Percentiles rank a stretch among this genome's conserved stretches.
Evolutionary conservation across 768 basidiomycete species (phyloP).

Genomic region (Asterophora lycoperdoides): DNA sequence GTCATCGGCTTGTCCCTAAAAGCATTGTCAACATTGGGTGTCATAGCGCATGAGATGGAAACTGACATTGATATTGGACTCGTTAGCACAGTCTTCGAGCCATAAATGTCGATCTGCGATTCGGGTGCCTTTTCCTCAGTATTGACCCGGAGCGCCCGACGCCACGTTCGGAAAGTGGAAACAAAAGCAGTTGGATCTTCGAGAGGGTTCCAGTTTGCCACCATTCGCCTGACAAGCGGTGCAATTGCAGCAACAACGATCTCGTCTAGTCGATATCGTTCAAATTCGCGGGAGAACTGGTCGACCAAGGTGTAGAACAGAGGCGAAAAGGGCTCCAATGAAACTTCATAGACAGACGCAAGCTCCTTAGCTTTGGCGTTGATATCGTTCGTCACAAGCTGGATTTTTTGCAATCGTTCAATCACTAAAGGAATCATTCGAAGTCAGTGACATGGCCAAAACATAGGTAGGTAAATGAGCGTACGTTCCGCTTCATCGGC

Average conservation of each 20-base stretch:
- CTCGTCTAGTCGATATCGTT: constrained; percentile 79
- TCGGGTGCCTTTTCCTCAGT: constrained; percentile 37
- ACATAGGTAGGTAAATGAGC: constrained; percentile 21
- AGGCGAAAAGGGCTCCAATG: constrained; percentile 69
- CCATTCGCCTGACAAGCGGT: constrained; percentile 72
- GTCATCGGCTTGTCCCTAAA: constrained; percentile 74
- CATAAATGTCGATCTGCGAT: constrained; percentile 55
- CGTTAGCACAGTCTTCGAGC: constrained; percentile 34
- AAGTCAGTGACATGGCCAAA: constrained; percentile 1
- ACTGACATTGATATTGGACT: constrained; percentile 36
- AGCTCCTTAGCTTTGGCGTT: constrained; percentile 59
- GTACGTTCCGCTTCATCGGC: constrained; percentile 74
- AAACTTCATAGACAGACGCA: constrained; percentile 61
- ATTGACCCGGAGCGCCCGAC: constrained; percentile 59
- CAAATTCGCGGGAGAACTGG: constrained; percentile 71
- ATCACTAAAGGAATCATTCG: constrained; percentile 50
- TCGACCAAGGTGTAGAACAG: constrained; percentile 68
- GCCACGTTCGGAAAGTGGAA: constrained; percentile 67
- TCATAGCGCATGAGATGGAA: not conserved
- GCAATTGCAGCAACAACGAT: constrained; percentile 90
- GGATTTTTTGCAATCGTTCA: constrained; percentile 69
- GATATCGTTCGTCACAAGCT: constrained; percentile 72
- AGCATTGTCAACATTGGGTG: constrained; percentile 3
- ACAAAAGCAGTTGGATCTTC: constrained; percentile 65
- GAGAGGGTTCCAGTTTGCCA: constrained; percentile 80